Percentiles rank a stretch among this genome's conserved stretches.
Evolutionary conservation across 2,329 filamentous ascomycete species (phyloP).

Genomic region (Xylogone sp.): DNA sequence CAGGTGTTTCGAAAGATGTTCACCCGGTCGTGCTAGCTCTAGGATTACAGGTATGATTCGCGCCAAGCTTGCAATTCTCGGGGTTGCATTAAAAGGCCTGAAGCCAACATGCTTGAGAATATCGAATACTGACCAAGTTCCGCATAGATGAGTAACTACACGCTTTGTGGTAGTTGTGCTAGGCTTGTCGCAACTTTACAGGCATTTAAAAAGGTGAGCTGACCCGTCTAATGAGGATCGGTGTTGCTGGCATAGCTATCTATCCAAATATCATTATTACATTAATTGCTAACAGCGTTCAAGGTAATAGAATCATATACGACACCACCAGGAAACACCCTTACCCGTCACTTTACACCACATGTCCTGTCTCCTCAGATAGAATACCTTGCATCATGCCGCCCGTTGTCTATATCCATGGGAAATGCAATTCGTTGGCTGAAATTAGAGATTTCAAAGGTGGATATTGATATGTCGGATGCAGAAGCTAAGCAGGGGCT

Average conservation of each 20-base stretch:
- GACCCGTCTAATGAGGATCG: too few relatives aligned
- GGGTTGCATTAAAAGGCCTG: too few relatives aligned
- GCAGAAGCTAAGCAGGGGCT: conserved; percentile 75
- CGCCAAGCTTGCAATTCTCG: neutral
- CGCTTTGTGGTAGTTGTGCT: conserved; percentile 84
- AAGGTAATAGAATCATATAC: conserved; percentile 94
- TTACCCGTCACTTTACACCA: conserved; percentile 86
- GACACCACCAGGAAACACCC: conserved; percentile 77
- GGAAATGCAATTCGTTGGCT: conserved; percentile 94
- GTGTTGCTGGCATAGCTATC: too few relatives aligned
- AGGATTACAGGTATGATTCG: conserved; percentile 61
- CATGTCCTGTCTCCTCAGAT: conserved; percentile 94
- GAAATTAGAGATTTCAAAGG: conserved; percentile 86
- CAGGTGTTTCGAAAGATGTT: conserved; percentile 65
- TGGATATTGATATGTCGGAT: conserved; percentile 83
- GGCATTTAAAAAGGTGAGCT: conserved; percentile 81
- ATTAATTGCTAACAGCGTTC: conserved; percentile 13
- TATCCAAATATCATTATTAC: conserved; percentile 9
- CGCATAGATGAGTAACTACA: conserved; percentile 66
- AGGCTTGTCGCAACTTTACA: conserved; percentile 83
- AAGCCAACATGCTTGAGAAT: too few relatives aligned
- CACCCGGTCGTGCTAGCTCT: conserved; percentile 82
- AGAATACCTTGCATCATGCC: conserved; percentile 86
- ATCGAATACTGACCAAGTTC: neutral
- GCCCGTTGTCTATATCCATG: conserved; percentile 95